Conservation (phyloP, 768 basidiomycete species). For the Rhodotorula paludigena region DNA sequence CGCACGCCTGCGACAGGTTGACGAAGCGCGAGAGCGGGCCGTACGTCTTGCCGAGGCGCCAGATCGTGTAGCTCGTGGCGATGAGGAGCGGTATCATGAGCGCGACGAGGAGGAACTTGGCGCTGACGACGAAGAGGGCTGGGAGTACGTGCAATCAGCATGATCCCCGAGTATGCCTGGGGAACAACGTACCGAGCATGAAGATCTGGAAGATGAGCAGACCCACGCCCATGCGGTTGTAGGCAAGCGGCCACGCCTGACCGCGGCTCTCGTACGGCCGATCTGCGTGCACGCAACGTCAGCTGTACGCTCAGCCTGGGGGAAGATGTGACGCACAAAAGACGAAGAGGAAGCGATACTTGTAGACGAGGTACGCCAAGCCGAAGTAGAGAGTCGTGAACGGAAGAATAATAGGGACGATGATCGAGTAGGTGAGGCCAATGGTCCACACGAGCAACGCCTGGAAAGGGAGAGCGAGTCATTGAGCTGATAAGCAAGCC, state of each 20-base stretch:
- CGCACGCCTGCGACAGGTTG: conserved; percentile 78
- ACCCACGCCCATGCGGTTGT: conserved; percentile 84
- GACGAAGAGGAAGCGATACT: conserved; percentile 88
- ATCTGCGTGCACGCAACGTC: conserved; percentile 47
- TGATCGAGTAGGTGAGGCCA: conserved; percentile 88
- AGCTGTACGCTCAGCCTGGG: not conserved
- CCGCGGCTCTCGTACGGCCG: conserved; percentile 97
- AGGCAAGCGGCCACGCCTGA: conserved; percentile 96
- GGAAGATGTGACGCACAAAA: conserved; percentile 52
- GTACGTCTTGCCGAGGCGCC: conserved; percentile 65
- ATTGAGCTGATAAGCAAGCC: too few relatives aligned
- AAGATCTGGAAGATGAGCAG: conserved; percentile 88
- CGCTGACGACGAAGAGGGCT: conserved; percentile 75
- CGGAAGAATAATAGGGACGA: conserved; percentile 87
- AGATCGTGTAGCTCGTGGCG: conserved; percentile 73
- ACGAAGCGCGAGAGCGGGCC: conserved; percentile 72
- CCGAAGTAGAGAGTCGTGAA: conserved; percentile 97
- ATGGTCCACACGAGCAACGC: conserved; percentile 94
- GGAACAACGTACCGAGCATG: conserved; percentile 54
- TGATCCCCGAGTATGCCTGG: not conserved
- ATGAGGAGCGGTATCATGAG: conserved; percentile 70
- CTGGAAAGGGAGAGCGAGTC: conserved; percentile 48
- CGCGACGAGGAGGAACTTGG: conserved; percentile 58
- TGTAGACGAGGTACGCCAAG: conserved; percentile 92
- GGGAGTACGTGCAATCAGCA: too few relatives aligned